Conservation (phyloP, 495 filamentous ascomycete species). For the Rhypophila decipiens region DNA sequence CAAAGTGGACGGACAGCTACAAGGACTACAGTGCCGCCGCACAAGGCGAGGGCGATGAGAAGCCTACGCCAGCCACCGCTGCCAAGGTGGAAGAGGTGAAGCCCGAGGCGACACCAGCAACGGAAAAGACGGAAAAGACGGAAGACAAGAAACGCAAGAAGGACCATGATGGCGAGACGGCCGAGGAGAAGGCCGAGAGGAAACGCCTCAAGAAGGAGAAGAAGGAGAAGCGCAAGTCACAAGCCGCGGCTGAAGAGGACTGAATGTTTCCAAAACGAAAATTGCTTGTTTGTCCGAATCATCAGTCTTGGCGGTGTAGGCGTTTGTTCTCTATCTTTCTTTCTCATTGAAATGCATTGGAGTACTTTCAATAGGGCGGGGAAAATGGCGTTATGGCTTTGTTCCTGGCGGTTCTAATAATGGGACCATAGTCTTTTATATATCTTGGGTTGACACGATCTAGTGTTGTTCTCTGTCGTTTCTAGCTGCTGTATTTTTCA, state of each 20-base stretch:
- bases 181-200: conserved; percentile 67
- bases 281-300: no score
- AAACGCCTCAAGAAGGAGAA: conserved; percentile 69
- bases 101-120: conserved; percentile 32
- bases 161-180: conserved; percentile 73
- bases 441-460: background rate
- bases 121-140: conserved; percentile 33
- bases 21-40: conserved; percentile 67
- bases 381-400: background rate
- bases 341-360: background rate
- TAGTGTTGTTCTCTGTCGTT: no score
- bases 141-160: conserved; percentile 75
- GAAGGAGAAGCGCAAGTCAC: conserved; percentile 55
- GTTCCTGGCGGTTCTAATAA: no score
- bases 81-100: conserved; percentile 20
- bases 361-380: background rate
- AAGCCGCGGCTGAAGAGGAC: conserved; percentile 47
- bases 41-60: conserved; percentile 25
- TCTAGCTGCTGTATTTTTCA: no score
- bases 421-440: no score
- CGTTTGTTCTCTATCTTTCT: background rate
- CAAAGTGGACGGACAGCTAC: conserved; percentile 84
- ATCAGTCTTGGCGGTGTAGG: background rate
- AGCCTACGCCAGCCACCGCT: conserved; percentile 25
- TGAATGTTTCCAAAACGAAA: conserved; percentile 8